These are phyloP conservation scores for Nectriaceae sp. DNA, from an alignment of 2,329 filamentous ascomycete species.

Conservation along the genomic window DNA sequence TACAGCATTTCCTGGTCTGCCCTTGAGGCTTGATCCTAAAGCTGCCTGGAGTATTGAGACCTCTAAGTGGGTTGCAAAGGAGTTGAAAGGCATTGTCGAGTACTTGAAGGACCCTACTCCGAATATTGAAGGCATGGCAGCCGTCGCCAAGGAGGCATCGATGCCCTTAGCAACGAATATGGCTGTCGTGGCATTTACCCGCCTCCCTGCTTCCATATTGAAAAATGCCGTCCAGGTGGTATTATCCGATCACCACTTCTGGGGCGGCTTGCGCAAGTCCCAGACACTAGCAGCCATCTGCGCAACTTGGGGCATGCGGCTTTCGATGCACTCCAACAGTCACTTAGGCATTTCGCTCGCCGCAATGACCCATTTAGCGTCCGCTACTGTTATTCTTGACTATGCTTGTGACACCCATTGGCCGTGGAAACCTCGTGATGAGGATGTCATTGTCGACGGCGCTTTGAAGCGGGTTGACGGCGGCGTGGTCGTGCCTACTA, in stretches of 20 bases:
- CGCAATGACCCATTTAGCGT: conserved; percentile 45
- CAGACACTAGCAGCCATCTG: conserved; percentile 41
- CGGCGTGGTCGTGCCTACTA: conserved; percentile 35
- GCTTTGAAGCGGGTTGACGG: conserved; percentile 39
- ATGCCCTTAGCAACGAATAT: conserved; percentile 47
- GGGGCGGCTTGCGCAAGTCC: conserved; percentile 44
- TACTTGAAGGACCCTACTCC: conserved; percentile 43
- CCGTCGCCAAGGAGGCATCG: conserved; percentile 39
- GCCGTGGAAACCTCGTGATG: conserved; percentile 45
- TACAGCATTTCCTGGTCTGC: conserved; percentile 37
- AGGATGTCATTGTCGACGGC: conserved; percentile 42
- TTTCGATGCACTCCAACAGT: conserved; percentile 47
- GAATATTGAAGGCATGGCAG: conserved; percentile 45
- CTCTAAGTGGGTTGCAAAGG: conserved; percentile 40
- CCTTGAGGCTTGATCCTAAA: conserved; percentile 40
- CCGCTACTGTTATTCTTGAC: conserved; percentile 42
- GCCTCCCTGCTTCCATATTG: conserved; percentile 39
- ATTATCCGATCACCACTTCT: conserved; percentile 45
- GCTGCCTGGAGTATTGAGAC: conserved; percentile 42
- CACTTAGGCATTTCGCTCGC: conserved; percentile 44
- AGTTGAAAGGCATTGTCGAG: conserved; percentile 38
- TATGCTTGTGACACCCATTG: conserved; percentile 47
- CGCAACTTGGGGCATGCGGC: conserved; percentile 40
- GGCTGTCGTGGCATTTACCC: conserved; percentile 43
- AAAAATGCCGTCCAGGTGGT: conserved; percentile 44